Evolutionary conservation across 768 basidiomycete genomes (phyloP), one percentile per base, ranked within the genome.

Genomic region (Harrya chromipes): DNA sequence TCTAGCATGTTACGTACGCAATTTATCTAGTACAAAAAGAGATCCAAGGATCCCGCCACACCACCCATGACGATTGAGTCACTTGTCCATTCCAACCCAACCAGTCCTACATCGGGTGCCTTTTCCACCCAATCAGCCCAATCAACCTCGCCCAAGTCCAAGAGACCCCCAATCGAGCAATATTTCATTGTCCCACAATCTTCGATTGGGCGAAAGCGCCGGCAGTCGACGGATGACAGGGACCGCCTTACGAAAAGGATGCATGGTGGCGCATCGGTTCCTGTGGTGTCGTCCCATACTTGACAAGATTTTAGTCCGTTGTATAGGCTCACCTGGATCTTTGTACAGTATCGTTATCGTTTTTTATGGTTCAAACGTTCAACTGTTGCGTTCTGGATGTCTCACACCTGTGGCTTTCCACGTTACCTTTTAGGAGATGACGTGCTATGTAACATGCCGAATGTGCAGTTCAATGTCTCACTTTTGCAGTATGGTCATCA

Each of bases 61-160:
- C 64, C 73, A 11, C 71, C 73, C 9, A 75, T 85, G 74, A 74
- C 79, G 6, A 82, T 87, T 31, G 83, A 84, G 42, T 78, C 82
- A 2, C 74, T 85, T 17, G 82, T 85, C 6, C 84, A 84, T 63
- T 83, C 84, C n/a, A 84, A 81, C 47, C 82, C 84, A 1, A 76
- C 80, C 1, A 84, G 82, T 55, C 83, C 84, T 1, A 67, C 69
- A 1, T 64, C 73, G 44, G 64, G 65, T n/a, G 60, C 59, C 33
- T 54, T 52, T 12, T 57, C 11, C 33, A 33, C 33, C 6, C 33
- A 33, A 33, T 6, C 33, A 16, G 24, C 43, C n/a, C 65, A 62
- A 14, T 13, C 56, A 1, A 54, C 21, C 35, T 4, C 47, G 13
- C 53, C 52, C 12, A 66, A 60, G 24, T 45, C 63, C 47, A 69